Evolutionary conservation across 495 filamentous ascomycete species (phyloP).

Genomic region (Penicillium coprophilum): DNA sequence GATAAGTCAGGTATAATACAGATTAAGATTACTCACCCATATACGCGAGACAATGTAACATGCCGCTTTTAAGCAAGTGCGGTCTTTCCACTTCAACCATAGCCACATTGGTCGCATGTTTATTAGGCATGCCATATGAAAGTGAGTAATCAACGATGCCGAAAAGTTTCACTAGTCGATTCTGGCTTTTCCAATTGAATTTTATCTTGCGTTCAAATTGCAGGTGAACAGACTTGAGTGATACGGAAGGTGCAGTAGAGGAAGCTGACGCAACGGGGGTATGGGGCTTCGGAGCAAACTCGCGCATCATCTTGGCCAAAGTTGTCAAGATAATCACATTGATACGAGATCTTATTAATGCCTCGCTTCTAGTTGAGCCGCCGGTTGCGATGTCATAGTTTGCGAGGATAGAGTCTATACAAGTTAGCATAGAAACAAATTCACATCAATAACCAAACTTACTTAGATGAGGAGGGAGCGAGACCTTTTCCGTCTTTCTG

Average conservation of each 20-base stretch:
- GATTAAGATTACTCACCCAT: not conserved
- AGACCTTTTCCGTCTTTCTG: not conserved
- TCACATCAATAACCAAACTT: not conserved
- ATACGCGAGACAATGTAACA: not conserved
- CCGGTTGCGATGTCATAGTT: not conserved
- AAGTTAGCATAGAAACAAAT: not conserved
- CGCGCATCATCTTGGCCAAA: not conserved
- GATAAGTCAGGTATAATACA: not conserved
- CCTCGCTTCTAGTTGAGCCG: not conserved
- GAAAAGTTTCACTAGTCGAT: not conserved
- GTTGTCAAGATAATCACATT: not conserved
- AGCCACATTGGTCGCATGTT: not conserved
- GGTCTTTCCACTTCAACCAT: not conserved
- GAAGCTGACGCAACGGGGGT: not conserved
- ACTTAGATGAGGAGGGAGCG: not conserved
- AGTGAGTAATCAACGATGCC: not conserved
- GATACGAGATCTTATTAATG: not conserved
- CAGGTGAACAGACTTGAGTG: not conserved
- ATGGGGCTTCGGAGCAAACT: not conserved
- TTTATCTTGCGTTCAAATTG: not conserved
- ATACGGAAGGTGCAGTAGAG: not conserved
- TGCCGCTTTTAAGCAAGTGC: not conserved
- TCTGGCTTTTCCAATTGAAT: not conserved
- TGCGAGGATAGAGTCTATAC: not conserved
- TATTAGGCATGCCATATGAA: not conserved